A percentile compares a stretch with the other conserved stretches of the same genome.
Evolutionary conservation across 148 eudicot genomes (phyloP).

Genomic region (Spergularia marina): DNA sequence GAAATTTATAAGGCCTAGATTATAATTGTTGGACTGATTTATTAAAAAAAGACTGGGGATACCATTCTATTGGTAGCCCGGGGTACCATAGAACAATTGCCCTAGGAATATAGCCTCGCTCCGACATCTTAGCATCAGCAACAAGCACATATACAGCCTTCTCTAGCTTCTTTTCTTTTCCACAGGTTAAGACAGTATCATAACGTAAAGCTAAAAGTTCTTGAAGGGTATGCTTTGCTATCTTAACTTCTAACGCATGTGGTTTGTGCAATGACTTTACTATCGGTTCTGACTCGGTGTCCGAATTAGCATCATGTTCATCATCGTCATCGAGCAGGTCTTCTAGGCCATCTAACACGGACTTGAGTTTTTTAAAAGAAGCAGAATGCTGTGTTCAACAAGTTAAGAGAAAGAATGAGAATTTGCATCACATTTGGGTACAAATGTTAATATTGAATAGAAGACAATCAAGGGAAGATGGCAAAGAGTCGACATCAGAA

Average conservation of each 20-base stretch:
- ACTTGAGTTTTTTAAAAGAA: conserved; percentile 36
- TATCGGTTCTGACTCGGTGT: conserved; percentile 5
- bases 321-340: conserved; percentile 28
- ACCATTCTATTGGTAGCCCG: too few relatives aligned
- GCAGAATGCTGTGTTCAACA: conserved; percentile 25
- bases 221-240: conserved; percentile 41
- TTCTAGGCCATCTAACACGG: conserved; percentile 30
- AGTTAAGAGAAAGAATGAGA: background rate
- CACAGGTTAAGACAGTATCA: conserved; percentile 17
- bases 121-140: conserved; percentile 21
- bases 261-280: conserved; percentile 22
- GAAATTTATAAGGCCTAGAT: too few relatives aligned
- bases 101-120: background rate
- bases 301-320: conserved; percentile 9
- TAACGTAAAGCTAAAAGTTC: conserved; percentile 29
- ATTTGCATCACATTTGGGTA: background rate
- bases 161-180: conserved; percentile 27
- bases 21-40: too few relatives aligned
- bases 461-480: too few relatives aligned
- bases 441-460: too few relatives aligned
- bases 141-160: conserved; percentile 28
- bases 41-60: too few relatives aligned
- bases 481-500: too few relatives aligned
- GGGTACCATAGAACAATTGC: too few relatives aligned
- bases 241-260: conserved; percentile 36